Evolutionary conservation across 1,284 basidiomycete species (phyloP).

Genomic region (Cutaneotrichosporon dermatis): DNA sequence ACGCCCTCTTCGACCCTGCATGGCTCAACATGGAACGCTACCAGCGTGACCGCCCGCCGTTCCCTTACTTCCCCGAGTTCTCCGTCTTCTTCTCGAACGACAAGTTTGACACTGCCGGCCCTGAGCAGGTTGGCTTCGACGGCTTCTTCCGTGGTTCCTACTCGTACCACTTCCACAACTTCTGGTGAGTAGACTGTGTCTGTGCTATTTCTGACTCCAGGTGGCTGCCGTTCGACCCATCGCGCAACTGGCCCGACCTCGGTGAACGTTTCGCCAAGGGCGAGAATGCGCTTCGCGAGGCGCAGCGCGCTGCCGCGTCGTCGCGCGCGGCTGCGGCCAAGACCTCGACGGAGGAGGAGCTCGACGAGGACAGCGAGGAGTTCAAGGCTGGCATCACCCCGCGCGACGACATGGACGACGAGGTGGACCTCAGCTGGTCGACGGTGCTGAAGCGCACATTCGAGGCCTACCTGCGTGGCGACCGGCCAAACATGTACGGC

Average conservation of each 20-base stretch:
- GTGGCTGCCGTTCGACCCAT: slow-evolving; percentile 89
- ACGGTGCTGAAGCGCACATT: slow-evolving; percentile 88
- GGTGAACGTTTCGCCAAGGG: slow-evolving; percentile 70
- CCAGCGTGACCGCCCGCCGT: slow-evolving; percentile 74
- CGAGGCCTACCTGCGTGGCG: slow-evolving; percentile 78
- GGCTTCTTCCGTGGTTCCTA: slow-evolving; percentile 82
- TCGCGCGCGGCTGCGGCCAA: slow-evolving; percentile 5
- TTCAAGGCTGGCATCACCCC: slow-evolving; percentile 1
- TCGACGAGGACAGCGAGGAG: neutral
- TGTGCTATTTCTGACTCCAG: slow-evolving; percentile 48
- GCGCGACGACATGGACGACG: slow-evolving; percentile 48
- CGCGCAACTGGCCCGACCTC: slow-evolving; percentile 85
- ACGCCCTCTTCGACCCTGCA: slow-evolving; percentile 79
- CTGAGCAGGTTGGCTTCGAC: slow-evolving; percentile 71
- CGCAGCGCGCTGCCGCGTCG: slow-evolving; percentile 31
- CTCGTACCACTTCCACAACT: slow-evolving; percentile 83
- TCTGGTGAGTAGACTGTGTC: slow-evolving; percentile 54
- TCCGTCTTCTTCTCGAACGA: slow-evolving; percentile 76
- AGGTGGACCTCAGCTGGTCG: slow-evolving; percentile 79
- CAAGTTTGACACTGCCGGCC: slow-evolving; percentile 61
- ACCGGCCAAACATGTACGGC: slow-evolving; percentile 86
- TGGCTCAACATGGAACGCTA: slow-evolving; percentile 80
- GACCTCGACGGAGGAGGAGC: neutral
- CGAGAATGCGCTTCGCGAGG: slow-evolving; percentile 57
- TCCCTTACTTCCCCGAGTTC: slow-evolving; percentile 78